Evolutionary conservation across 148 eudicot genomes (phyloP).

Genomic region (Rhododendron henanense): DNA sequence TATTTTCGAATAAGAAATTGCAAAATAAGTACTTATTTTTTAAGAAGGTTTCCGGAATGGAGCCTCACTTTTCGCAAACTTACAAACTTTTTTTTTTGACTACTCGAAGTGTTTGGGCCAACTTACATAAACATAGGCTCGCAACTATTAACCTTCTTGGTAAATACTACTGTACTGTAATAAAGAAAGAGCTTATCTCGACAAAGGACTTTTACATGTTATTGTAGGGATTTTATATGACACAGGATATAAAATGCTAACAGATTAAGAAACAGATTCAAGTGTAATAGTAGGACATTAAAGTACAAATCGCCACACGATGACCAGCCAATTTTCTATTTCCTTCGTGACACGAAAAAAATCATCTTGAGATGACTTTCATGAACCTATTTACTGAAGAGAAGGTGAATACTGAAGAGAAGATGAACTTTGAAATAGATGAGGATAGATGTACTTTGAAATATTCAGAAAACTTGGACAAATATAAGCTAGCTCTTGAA

Average conservation of each 20-base stretch:
- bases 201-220: not conserved
- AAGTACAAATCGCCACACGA: not conserved
- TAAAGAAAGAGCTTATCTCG: not conserved
- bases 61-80: no score
- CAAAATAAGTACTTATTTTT: no score
- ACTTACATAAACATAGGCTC: not conserved
- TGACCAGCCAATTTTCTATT: not conserved
- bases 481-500: no score
- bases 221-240: not conserved
- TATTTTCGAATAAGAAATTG: no score
- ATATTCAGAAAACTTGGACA: no score
- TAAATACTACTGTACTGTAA: not conserved
- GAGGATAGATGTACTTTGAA: no score
- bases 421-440: no score
- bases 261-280: not conserved
- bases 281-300: not conserved
- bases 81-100: no score
- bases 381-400: constrained; percentile 52
- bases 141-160: not conserved
- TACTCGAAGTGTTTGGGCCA: not conserved
- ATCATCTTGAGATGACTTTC: constrained; percentile 67
- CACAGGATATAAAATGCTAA: not conserved
- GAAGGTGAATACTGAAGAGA: no score
- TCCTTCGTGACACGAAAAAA: not conserved
- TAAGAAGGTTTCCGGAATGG: no score